phyloP scores from a whole-genome alignment of 768 basidiomycete species.

The Infundibulicybe gibba region DNA sequence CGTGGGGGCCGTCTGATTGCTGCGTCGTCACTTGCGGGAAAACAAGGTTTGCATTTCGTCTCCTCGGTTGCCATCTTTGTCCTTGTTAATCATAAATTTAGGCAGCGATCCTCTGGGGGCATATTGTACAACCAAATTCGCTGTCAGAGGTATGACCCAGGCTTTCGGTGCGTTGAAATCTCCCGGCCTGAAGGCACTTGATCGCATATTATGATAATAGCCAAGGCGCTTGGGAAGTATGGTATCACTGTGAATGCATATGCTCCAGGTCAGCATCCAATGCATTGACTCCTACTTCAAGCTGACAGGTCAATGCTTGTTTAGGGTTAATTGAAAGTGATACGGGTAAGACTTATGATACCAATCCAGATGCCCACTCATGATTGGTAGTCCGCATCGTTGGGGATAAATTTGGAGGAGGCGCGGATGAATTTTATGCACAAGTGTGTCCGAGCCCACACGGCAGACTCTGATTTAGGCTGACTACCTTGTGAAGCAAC shows the following conservation, averaged over 20 bases:
- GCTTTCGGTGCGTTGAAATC: slow-evolving; percentile 5
- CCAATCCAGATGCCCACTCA: too few relatives aligned
- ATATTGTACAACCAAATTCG: slow-evolving; percentile 37
- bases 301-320: neutral
- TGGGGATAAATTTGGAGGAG: too few relatives aligned
- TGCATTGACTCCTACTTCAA: neutral
- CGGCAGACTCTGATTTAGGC: too few relatives aligned
- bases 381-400: too few relatives aligned
- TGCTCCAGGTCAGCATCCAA: slow-evolving; percentile 7
- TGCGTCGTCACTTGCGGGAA: slow-evolving; percentile 35
- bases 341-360: neutral
- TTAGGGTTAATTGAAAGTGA: neutral
- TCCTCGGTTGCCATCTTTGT: neutral
- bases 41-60: slow-evolving; percentile 18
- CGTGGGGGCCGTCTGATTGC: slow-evolving; percentile 40
- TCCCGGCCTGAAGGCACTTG: neutral
- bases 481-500: too few relatives aligned
- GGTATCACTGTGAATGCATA: too few relatives aligned
- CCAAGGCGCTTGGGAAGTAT: slow-evolving; percentile 16
- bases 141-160: slow-evolving; percentile 36
- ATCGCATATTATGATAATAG: slow-evolving; percentile 6
- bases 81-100: neutral
- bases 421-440: too few relatives aligned
- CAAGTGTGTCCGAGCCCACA: too few relatives aligned
- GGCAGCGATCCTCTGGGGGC: slow-evolving; percentile 11